Conservation (phyloP, 2,329 filamentous ascomycete species). For the Beauveria rudraprayagi region DNA sequence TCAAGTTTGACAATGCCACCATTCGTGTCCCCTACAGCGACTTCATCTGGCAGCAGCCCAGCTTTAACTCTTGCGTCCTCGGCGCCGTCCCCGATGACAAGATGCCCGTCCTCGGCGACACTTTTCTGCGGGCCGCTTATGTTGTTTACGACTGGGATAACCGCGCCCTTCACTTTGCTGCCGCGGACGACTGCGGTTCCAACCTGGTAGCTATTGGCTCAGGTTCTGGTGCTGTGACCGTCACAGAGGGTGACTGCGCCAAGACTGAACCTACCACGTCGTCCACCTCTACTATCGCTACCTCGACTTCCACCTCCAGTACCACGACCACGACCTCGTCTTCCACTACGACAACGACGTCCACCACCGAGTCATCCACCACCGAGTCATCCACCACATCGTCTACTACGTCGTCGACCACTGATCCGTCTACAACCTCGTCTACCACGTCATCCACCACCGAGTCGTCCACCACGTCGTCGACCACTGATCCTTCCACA, state of each 20-base stretch:
- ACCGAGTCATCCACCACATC: no score
- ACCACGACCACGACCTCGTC: neutral
- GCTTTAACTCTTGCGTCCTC: slow-evolving; percentile 29
- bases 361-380: neutral
- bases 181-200: slow-evolving; percentile 30
- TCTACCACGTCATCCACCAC: neutral
- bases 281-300: neutral
- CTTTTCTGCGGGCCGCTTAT: slow-evolving; percentile 37
- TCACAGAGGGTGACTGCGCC: slow-evolving; percentile 23
- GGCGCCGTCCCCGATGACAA: slow-evolving; percentile 36
- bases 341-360: neutral
- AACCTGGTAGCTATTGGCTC: slow-evolving; percentile 29
- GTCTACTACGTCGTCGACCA: neutral
- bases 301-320: neutral
- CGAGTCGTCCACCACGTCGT: neutral
- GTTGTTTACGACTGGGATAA: slow-evolving; percentile 36
- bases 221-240: slow-evolving; percentile 30
- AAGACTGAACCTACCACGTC: slow-evolving; percentile 8
- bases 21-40: slow-evolving; percentile 39
- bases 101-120: slow-evolving; percentile 35
- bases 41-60: slow-evolving; percentile 34
- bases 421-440: neutral
- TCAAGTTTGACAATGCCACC: slow-evolving; percentile 36
- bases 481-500: neutral
- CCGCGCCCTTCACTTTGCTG: slow-evolving; percentile 28